phyloP scores from a whole-genome alignment of 352 stramenopile species.

The Pythium utonaiense region DNA sequence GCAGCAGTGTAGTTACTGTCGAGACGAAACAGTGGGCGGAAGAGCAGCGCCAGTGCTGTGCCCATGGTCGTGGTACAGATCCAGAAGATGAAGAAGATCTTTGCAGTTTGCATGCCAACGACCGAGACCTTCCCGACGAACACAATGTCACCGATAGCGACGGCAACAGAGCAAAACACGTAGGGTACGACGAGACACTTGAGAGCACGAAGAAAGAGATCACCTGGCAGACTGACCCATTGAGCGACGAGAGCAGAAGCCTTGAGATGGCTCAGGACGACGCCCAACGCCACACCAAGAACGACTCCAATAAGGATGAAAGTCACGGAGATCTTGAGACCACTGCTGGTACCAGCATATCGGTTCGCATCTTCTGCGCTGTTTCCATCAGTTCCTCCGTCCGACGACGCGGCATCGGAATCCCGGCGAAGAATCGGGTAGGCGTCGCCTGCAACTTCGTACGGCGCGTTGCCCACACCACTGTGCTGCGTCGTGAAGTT shows the following conservation, averaged over 20 bases:
- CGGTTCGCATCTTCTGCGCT: slow-evolving; percentile 26
- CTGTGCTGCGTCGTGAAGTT: slow-evolving; percentile 30
- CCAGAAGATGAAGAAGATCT: slow-evolving; percentile 58
- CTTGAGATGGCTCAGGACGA: slow-evolving; percentile 40
- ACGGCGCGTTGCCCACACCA: not conserved
- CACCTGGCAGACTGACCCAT: slow-evolving; percentile 67
- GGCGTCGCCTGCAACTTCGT: not conserved
- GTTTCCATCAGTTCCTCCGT: slow-evolving; percentile 11
- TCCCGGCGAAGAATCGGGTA: slow-evolving; percentile 16
- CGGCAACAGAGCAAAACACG: slow-evolving; percentile 75
- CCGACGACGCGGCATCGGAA: not conserved
- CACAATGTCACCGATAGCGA: slow-evolving; percentile 74
- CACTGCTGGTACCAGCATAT: slow-evolving; percentile 47
- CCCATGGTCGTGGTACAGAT: slow-evolving; percentile 40
- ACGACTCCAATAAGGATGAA: slow-evolving; percentile 53
- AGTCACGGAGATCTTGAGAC: slow-evolving; percentile 43
- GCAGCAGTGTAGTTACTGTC: not conserved
- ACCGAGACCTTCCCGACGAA: slow-evolving; percentile 71
- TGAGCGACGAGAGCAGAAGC: slow-evolving; percentile 36
- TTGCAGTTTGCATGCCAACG: slow-evolving; percentile 58
- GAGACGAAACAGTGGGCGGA: slow-evolving; percentile 52
- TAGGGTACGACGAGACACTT: slow-evolving; percentile 79
- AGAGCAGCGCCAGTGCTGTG: slow-evolving; percentile 39
- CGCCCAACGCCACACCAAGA: slow-evolving; percentile 44
- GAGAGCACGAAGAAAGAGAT: slow-evolving; percentile 72